Evolutionary conservation across 371 early-diverging fungal species (phyloP).

Genomic region (Coemansia sp.): DNA sequence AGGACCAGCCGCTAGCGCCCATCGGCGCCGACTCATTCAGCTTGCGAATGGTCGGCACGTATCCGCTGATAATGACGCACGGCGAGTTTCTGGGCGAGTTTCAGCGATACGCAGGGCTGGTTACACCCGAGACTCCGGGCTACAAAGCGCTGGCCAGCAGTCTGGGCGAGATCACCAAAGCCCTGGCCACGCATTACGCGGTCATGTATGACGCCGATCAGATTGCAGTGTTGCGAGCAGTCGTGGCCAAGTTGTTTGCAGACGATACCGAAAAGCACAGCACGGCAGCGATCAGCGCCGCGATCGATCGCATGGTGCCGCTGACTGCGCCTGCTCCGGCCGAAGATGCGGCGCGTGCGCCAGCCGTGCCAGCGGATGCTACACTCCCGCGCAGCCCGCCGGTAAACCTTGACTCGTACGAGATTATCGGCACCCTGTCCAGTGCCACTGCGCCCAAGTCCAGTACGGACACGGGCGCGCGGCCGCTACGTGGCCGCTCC

Average conservation of each 20-base stretch:
- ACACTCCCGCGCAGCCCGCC: slow-evolving; percentile 9
- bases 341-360: neutral
- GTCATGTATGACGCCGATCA: slow-evolving; percentile 28
- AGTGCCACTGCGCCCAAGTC: slow-evolving; percentile 2
- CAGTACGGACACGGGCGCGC: neutral
- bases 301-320: slow-evolving; percentile 44
- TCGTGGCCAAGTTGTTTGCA: slow-evolving; percentile 28
- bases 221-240: slow-evolving; percentile 24
- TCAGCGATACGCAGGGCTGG: slow-evolving; percentile 52
- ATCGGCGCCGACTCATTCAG: slow-evolving; percentile 7
- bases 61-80: slow-evolving; percentile 58
- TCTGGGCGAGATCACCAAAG: slow-evolving; percentile 27
- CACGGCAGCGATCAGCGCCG: slow-evolving; percentile 7
- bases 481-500: slow-evolving; percentile 38
- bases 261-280: slow-evolving; percentile 27
- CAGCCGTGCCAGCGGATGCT: neutral
- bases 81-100: slow-evolving; percentile 57
- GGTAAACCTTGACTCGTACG: slow-evolving; percentile 29
- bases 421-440: slow-evolving; percentile 32
- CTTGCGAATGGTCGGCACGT: slow-evolving; percentile 60
- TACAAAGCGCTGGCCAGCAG: slow-evolving; percentile 11
- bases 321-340: neutral
- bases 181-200: slow-evolving; percentile 35
- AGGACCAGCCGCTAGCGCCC: neutral
- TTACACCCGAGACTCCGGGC: slow-evolving; percentile 27